These are phyloP conservation scores for Ichthyophthirius multifiliis DNA, from an alignment of 169 alveolate genomes.

Conservation along the genomic window DNA sequence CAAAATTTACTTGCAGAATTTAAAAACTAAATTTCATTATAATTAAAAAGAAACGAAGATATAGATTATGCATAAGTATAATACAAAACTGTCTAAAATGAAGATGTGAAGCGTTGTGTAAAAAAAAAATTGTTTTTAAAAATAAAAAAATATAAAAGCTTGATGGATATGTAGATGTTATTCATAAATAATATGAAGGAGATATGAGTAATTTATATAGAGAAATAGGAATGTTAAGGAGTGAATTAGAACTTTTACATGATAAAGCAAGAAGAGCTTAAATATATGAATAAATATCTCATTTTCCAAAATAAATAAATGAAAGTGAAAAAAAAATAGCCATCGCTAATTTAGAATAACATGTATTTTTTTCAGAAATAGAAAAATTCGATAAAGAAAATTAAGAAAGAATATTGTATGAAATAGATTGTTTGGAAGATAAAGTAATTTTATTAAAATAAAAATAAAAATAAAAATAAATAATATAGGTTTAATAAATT, in stretches of 20 bases:
- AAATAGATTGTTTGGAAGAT: slow-evolving; percentile 14
- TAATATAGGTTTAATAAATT: background rate
- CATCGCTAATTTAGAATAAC: slow-evolving; percentile 12
- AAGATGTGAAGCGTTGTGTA: too few species aligned
- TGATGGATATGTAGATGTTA: background rate
- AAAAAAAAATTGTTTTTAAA: background rate
- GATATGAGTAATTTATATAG: slow-evolving; percentile 8
- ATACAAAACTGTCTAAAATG: too few species aligned
- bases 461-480: too few species aligned
- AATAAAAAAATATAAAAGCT: background rate
- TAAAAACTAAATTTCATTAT: slow-evolving; percentile 5
- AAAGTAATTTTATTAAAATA: background rate
- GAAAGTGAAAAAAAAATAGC: slow-evolving; percentile 1
- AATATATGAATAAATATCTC: background rate
- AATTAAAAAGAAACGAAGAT: slow-evolving; percentile 8
- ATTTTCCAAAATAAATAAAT: background rate
- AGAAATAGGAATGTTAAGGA: slow-evolving; percentile 15
- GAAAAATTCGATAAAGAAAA: slow-evolving; percentile 20
- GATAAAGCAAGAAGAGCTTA: background rate
- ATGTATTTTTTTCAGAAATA: slow-evolving; percentile 13
- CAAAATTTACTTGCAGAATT: slow-evolving; percentile 10
- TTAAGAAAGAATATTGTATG: slow-evolving; percentile 10
- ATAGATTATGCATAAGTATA: background rate
- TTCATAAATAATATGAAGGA: background rate
- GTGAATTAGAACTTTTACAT: slow-evolving; percentile 12